Evolutionary conservation across 148 eudicot genomes (phyloP).

Genomic region (Persicaria maculosa): DNA sequence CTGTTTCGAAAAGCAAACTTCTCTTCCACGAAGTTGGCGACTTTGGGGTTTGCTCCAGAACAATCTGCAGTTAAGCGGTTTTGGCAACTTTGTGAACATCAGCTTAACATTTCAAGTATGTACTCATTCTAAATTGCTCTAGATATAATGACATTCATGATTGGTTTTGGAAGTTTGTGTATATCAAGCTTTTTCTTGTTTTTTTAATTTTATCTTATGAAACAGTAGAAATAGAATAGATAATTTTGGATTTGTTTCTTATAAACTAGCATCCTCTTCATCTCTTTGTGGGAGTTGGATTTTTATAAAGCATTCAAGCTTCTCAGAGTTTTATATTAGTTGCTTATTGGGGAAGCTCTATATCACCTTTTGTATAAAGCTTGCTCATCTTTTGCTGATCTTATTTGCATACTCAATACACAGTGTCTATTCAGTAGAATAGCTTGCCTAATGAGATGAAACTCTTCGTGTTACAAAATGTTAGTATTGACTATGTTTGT

Average conservation of each 20-base stretch:
- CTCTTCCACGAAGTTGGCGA: conserved; percentile 59
- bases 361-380: background rate
- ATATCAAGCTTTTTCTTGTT: no score
- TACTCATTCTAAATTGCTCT: background rate
- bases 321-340: background rate
- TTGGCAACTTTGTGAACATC: conserved; percentile 79
- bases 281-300: background rate
- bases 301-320: background rate
- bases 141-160: background rate
- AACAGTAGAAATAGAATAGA: background rate
- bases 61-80: conserved; percentile 50
- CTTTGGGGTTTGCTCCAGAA: conserved; percentile 59
- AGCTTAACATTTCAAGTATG: conserved; percentile 63
- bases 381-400: background rate
- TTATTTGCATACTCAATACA: background rate
- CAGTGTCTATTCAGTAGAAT: background rate
- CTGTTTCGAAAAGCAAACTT: conserved; percentile 63
- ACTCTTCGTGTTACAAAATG: background rate
- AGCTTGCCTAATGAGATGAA: background rate
- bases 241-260: background rate
- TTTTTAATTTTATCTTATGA: background rate
- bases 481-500: background rate
- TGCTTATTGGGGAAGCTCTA: background rate
- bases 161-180: background rate
- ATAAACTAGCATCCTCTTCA: background rate